Evolutionary conservation across 2,329 filamentous ascomycete genomes (phyloP), one percentile per base, ranked within the genome.

Genomic region (Pyrenochaeta sp.): DNA sequence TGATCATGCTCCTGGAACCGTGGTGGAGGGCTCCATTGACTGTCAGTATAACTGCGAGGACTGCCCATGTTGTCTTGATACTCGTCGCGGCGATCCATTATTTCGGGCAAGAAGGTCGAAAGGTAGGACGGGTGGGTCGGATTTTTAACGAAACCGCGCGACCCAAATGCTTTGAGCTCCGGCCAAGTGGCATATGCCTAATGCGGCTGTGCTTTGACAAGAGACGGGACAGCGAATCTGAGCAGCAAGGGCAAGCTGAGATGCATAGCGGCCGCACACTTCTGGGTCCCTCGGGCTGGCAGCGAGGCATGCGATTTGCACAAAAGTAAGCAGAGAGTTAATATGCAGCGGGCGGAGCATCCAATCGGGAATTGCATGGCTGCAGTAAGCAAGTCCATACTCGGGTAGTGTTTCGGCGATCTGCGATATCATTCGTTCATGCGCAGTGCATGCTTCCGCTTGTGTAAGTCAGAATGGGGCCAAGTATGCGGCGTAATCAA

Each of bases 21-120:
- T 39, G 68, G 64, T 46, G 65, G 63, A 39, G 65, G 56, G 49
- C 54, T 69, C 66, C 64, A 69, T 46, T 66, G 63, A n/a, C 59
- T 48, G 3, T 67, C 59, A 15, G 53, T 55, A 36, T 61, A 58
- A 10, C 56, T 61, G 24, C 22, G 50, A 42, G 60, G 54, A 42
- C 56, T 67, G 40, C 46, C 60, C 49, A 58, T 47, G 19, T 61
- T 60, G 37, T 65, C 61, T 32, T 50, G 58, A 32, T 61, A 49
- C 34, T 62, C 58, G n/a, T 64, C 59, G 39, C 46, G 58, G 44
- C 45, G 59, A 54, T 66, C 62, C 62, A 66, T 66, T 25, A 49
- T 63, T 52, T 52, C 45, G 46, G 59, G 19, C 47, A 44, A 50
- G 51, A 15, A 49, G 47, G 42, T 48, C 40, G 32, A 36, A 56